These are phyloP conservation scores for Annulohypoxylon truncatum DNA, from an alignment of 2,329 filamentous ascomycete genomes.

Conservation along the genomic window DNA sequence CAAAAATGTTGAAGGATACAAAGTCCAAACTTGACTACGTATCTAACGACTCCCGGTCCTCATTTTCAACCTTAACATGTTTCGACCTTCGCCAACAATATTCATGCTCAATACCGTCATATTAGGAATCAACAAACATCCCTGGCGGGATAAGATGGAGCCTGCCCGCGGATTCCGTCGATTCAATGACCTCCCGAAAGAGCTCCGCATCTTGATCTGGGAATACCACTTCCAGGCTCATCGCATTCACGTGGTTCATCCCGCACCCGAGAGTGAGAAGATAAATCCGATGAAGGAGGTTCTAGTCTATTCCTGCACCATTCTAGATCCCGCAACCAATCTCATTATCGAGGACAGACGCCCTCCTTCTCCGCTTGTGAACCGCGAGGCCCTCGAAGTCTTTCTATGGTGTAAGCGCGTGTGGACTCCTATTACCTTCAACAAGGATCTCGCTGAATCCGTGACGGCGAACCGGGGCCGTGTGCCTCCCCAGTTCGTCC, in stretches of 20 bases:
- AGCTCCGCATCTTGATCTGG: conserved; percentile 40
- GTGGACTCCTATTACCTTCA: conserved; percentile 28
- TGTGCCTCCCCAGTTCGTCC: conserved; percentile 11
- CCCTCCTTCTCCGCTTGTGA: conserved; percentile 30
- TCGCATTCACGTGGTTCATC: conserved; percentile 38
- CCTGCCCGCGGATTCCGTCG: conserved; percentile 14
- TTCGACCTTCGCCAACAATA: not conserved
- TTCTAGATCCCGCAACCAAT: conserved; percentile 38
- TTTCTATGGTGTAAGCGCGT: conserved; percentile 20
- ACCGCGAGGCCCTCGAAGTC: conserved; percentile 31
- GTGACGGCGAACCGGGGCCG: conserved; percentile 17
- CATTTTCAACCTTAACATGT: not conserved
- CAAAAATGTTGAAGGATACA: not conserved
- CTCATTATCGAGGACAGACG: conserved; percentile 16
- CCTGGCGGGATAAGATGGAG: conserved; percentile 6
- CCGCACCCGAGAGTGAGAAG: conserved; percentile 28
- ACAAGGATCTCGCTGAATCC: conserved; percentile 25
- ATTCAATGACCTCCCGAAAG: conserved; percentile 35
- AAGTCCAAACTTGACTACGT: too few relatives aligned
- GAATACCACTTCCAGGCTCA: conserved; percentile 36
- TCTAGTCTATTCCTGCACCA: conserved; percentile 29
- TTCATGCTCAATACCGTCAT: not conserved
- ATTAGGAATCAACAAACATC: not conserved
- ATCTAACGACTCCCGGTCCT: not conserved
- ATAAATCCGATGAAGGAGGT: conserved; percentile 26